phyloP scores from a whole-genome alignment of 2,329 filamentous ascomycete species.

The Trichophyton verrucosum region DNA sequence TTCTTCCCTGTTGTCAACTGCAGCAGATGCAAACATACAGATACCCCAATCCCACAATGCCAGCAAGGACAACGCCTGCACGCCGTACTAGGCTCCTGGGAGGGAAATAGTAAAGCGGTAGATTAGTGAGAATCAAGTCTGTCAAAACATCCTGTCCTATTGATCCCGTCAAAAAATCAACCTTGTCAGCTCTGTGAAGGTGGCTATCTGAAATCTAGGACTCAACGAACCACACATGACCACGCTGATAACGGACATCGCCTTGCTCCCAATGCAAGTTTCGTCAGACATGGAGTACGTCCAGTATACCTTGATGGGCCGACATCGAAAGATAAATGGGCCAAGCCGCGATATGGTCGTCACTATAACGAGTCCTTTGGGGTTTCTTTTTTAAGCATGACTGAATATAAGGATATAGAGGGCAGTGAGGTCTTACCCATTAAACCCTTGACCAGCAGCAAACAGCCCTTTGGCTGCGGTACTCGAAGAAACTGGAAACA shows the following conservation, averaged over 20 bases:
- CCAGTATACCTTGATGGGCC: conserved; percentile 37
- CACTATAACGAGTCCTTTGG: not conserved
- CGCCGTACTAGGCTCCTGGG: conserved; percentile 15
- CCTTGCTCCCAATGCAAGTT: not conserved
- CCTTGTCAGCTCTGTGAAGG: not conserved
- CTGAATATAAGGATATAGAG: not conserved
- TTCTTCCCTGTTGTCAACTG: not conserved
- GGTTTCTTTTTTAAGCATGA: not conserved
- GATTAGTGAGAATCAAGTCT: not conserved
- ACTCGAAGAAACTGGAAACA: conserved; percentile 36
- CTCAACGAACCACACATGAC: not conserved
- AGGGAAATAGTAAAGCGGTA: conserved; percentile 4
- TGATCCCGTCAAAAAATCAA: not conserved
- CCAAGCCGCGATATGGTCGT: conserved; percentile 24
- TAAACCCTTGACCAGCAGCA: conserved; percentile 30
- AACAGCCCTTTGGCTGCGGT: conserved; percentile 28
- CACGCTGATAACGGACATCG: not conserved
- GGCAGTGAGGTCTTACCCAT: conserved; percentile 25
- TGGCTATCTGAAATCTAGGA: not conserved
- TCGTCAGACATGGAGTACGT: conserved; percentile 20
- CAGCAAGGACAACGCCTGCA: conserved; percentile 30
- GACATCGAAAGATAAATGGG: conserved; percentile 39
- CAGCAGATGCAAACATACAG: conserved; percentile 20
- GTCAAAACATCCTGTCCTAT: conserved; percentile 1
- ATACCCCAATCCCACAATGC: conserved; percentile 34